These are phyloP conservation scores for Talaromyces sp. DNA, from an alignment of 2,329 filamentous ascomycete species.

Conservation along the genomic window DNA sequence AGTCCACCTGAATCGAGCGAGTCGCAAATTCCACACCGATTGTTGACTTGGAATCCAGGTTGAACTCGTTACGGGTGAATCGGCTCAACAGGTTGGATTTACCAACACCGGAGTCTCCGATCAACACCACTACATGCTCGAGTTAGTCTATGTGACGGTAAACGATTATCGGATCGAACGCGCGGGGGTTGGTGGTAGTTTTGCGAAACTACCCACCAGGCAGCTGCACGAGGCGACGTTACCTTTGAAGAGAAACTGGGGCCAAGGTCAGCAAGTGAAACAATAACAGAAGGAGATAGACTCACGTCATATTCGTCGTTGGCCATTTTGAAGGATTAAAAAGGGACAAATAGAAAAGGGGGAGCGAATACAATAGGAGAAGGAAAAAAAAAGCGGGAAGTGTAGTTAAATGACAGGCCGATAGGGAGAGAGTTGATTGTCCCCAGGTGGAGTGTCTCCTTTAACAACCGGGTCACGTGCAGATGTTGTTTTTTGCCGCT, in stretches of 20 bases:
- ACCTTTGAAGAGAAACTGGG: slow-evolving; percentile 99
- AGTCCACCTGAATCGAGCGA: slow-evolving; percentile 96
- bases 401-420: slow-evolving; percentile 17
- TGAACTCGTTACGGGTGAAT: slow-evolving; percentile 99
- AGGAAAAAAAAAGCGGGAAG: slow-evolving; percentile 14
- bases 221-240: slow-evolving; percentile 35
- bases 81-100: slow-evolving; percentile 99
- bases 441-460: slow-evolving; percentile 26
- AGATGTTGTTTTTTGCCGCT: slow-evolving; percentile 8
- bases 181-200: neutral
- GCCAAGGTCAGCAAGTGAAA: slow-evolving; percentile 32
- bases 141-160: slow-evolving; percentile 19
- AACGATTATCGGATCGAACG: no score
- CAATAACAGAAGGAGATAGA: slow-evolving; percentile 20
- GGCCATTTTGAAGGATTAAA: slow-evolving; percentile 66
- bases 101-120: slow-evolving; percentile 98
- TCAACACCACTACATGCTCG: slow-evolving; percentile 77
- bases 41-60: slow-evolving; percentile 98
- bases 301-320: slow-evolving; percentile 99
- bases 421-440: slow-evolving; percentile 26
- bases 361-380: slow-evolving; percentile 18
- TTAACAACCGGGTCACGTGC: slow-evolving; percentile 25
- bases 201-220: slow-evolving; percentile 12
- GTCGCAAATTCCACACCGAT: slow-evolving; percentile 99
- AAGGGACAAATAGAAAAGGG: slow-evolving; percentile 20